Evolutionary conservation across 495 filamentous ascomycete genomes (phyloP).

Genomic region (Penicillium daleae): DNA sequence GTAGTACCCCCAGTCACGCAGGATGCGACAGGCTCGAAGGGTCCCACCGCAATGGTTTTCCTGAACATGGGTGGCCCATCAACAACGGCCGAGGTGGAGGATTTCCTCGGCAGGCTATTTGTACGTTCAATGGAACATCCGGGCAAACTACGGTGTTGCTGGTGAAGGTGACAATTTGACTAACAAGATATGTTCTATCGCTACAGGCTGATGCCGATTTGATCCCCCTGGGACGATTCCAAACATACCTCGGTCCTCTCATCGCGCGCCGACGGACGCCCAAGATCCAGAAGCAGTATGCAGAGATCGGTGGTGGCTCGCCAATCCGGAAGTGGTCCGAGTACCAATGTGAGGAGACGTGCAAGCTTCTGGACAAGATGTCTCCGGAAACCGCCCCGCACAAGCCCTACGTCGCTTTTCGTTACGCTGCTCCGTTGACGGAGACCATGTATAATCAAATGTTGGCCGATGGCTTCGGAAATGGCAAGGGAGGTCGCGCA

Average conservation of each 20-base stretch:
- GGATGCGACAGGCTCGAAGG: slow-evolving; percentile 62
- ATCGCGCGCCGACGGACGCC: slow-evolving; percentile 87
- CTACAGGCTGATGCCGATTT: slow-evolving; percentile 85
- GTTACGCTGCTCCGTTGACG: slow-evolving; percentile 91
- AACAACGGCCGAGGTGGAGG: slow-evolving; percentile 81
- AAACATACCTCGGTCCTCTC: slow-evolving; percentile 85
- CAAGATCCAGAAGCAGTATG: slow-evolving; percentile 94
- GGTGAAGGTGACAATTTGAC: background rate
- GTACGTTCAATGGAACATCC: slow-evolving; percentile 50
- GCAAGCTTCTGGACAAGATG: slow-evolving; percentile 87
- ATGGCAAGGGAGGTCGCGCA: slow-evolving; percentile 83
- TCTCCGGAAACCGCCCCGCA: slow-evolving; percentile 94
- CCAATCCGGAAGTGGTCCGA: slow-evolving; percentile 99
- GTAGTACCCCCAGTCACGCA: slow-evolving; percentile 76
- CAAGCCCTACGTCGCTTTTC: slow-evolving; percentile 98
- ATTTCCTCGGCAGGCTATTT: slow-evolving; percentile 93
- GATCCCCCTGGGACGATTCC: slow-evolving; percentile 92
- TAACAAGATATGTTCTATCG: background rate
- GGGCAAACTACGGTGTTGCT: background rate
- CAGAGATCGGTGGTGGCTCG: slow-evolving; percentile 92
- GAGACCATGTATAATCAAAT: slow-evolving; percentile 87
- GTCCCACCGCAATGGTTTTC: slow-evolving; percentile 94
- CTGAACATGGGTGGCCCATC: slow-evolving; percentile 99
- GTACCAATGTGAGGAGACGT: slow-evolving; percentile 89
- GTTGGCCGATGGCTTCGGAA: slow-evolving; percentile 85